These are phyloP conservation scores for Clausena lansium DNA, from an alignment of 345 rosid species.

Conservation along the genomic window DNA sequence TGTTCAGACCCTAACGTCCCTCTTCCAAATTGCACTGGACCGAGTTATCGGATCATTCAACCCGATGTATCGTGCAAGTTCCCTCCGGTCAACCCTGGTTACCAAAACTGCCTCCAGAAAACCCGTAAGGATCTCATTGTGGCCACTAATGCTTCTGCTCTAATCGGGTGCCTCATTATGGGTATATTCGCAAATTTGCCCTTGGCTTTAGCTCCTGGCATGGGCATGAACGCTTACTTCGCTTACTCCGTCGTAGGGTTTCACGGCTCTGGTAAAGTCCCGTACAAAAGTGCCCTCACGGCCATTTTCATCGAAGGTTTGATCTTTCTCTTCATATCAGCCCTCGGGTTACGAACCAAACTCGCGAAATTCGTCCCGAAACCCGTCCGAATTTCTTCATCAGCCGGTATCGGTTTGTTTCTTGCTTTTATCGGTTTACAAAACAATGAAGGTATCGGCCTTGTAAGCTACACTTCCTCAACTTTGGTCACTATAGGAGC, in stretches of 20 bases:
- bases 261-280: slow-evolving; percentile 22
- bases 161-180: slow-evolving; percentile 23
- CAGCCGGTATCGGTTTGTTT: slow-evolving; percentile 25
- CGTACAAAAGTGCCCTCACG: slow-evolving; percentile 24
- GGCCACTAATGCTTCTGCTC: slow-evolving; percentile 20
- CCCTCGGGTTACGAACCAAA: slow-evolving; percentile 19
- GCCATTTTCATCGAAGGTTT: slow-evolving; percentile 27
- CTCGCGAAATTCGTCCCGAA: slow-evolving; percentile 18
- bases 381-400: slow-evolving; percentile 18
- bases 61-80: slow-evolving; percentile 23
- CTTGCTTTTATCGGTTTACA: slow-evolving; percentile 23
- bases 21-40: slow-evolving; percentile 8
- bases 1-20: slow-evolving; percentile 14
- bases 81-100: slow-evolving; percentile 20
- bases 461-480: slow-evolving; percentile 25
- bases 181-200: slow-evolving; percentile 33
- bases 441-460: slow-evolving; percentile 28
- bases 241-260: slow-evolving; percentile 30
- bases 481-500: slow-evolving; percentile 21
- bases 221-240: slow-evolving; percentile 28
- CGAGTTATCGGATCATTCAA: background rate
- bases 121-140: slow-evolving; percentile 24
- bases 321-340: slow-evolving; percentile 23
- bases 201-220: slow-evolving; percentile 26
- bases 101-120: slow-evolving; percentile 12